Conservation (phyloP, 805 yeast species). For the Ogataea angusta region DNA sequence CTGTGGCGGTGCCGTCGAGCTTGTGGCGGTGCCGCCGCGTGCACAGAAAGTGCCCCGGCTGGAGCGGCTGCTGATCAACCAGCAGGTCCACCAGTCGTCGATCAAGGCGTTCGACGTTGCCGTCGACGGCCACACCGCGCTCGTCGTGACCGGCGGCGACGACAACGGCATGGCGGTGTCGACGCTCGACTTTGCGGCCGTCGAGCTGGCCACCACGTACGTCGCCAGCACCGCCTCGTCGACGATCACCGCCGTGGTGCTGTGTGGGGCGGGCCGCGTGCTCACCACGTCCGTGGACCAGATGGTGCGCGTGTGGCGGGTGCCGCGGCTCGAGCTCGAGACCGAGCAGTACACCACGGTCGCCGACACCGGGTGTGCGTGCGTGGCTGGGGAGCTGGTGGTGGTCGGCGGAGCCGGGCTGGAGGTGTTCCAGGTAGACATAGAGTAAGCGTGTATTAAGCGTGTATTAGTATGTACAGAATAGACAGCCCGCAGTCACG, state of each 20-base stretch:
- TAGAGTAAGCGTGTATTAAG: not conserved
- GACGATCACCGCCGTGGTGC: constrained; percentile 67
- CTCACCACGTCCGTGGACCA: constrained; percentile 85
- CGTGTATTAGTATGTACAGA: not conserved
- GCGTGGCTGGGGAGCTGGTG: constrained; percentile 36
- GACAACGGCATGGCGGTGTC: constrained; percentile 68
- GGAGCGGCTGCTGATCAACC: constrained; percentile 33
- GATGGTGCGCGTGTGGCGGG: constrained; percentile 61
- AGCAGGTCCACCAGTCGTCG: constrained; percentile 80
- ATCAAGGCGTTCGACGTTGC: constrained; percentile 55
- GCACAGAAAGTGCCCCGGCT: not conserved
- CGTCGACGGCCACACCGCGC: constrained; percentile 8
- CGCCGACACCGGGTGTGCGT: constrained; percentile 86
- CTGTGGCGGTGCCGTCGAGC: not conserved
- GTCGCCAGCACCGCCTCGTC: constrained; percentile 73
- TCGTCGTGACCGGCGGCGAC: constrained; percentile 82
- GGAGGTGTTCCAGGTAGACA: constrained; percentile 18
- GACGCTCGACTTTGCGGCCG: constrained; percentile 22
- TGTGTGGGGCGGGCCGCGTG: constrained; percentile 32
- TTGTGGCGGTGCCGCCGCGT: not conserved
- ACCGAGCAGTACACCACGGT: constrained; percentile 66
- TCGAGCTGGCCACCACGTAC: constrained; percentile 23
- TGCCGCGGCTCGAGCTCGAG: constrained; percentile 30
- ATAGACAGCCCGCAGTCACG: constrained; percentile 34
- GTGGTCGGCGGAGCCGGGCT: constrained; percentile 82